Base-by-base conservation (phyloP, 176 grass and related monocot species). In the Dendrocalamus sinicus region DNA sequence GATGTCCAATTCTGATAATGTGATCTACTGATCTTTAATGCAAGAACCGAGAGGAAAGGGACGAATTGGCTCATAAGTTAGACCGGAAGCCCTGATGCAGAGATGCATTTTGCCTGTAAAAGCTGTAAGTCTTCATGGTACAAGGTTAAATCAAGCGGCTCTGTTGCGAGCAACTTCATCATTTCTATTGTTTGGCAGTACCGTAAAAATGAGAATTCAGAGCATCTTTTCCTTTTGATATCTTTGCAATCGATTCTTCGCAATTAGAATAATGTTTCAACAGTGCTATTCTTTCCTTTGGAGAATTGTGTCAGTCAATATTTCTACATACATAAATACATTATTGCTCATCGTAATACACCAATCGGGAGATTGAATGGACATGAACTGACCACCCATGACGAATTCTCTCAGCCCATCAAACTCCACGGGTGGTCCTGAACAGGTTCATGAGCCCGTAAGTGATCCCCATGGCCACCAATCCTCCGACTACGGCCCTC, bases 401-500 rank as follows among this genome's bases (percentile, higher is more conserved):
- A 1, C 39, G 4, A 5, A 6, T 58, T 58, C 37, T 39, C 37
- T 39, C 22, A 7, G 26, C 20, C 73, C 13, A 79, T 93, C 84
- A 92, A 60, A 72, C 52, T 2, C 26, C 80, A 72, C 81, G 69
- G 41, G 83, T 40, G 41, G 83, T 46, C 4, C 67, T 84, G 76
- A 83, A 91, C 40, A 94, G 16, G 67, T 82, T 92, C 88, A 94
- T 89, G 78, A 97, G 65, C 11, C 92, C 92, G 76, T 87, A 94
- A 9, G 90, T 92, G 67, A 90, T 35, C 6, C 81, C 92, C 94
- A 97, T 97, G 46, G 92, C 90, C 47, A 78, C 60, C 68, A 91
- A 85, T 32, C 92, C 92, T 70, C 90, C 92, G 15, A 84, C 53
- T 6, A 85, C 57, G 14, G 93, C 89, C 65, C 91, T 90, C 10